Base-by-base conservation (phyloP, 2,329 filamentous ascomycete genomes). In the Cytospora leucostoma region DNA sequence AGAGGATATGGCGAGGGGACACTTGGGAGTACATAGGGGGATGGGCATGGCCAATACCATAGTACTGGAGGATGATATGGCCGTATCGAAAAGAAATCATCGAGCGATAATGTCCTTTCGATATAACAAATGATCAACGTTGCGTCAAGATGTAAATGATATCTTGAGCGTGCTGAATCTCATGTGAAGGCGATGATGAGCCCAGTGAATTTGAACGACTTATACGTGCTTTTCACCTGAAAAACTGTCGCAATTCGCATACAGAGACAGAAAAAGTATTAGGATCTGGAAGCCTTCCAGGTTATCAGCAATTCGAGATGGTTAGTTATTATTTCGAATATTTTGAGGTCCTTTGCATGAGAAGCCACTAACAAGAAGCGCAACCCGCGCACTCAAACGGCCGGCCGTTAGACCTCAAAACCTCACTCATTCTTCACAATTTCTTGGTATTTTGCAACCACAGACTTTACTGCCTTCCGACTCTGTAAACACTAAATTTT, bases 1-100 rank as follows among this genome's bases (percentile, higher is more conserved):
- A n/a, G 17, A 35, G 19, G 4, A 19, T 47, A 3, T 37, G 19
- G 38, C 27, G 21, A 17, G 35, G 12, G 33, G 33, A 33, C 15
- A 19, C 3, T 2, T 40, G 17, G 8, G 38, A 19, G 19, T 27
- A 27, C 27, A 27, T 40, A n/a, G 8, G 7, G 7, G 33, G 32
- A 32, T 51, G 21, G 34, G 15, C 38, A 19, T 62, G 37, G 55
- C 57, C 49, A 32, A 58, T 57, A 40, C 33, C 27, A 27, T 27
- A 27, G 4, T 56, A 40, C 51, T 56, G 27, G 55, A 40, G 52
- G 27, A 27, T 27, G 27, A 27, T 27, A 27, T 4, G 27, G 27
- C 27, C 27, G 4, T 27, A 27, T 27, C 27, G 27, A 27, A 27
- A 27, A 2, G 2, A 27, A 27, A 27, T 27, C 27, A 27, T 27